These are phyloP conservation scores for Claviceps citrina DNA, from an alignment of 2,329 filamentous ascomycete genomes.

Conservation along the genomic window DNA sequence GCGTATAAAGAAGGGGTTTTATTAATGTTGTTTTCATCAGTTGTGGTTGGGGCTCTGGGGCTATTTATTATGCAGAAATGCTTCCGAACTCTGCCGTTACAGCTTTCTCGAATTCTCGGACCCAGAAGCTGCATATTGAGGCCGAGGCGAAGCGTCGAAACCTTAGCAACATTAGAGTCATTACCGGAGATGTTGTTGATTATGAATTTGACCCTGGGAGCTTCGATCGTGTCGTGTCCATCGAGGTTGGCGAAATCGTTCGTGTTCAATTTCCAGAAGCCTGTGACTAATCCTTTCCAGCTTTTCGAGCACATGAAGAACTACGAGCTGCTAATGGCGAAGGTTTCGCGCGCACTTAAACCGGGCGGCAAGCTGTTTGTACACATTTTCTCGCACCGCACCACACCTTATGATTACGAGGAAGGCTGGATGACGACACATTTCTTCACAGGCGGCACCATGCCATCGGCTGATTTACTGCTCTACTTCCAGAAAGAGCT, in stretches of 20 bases:
- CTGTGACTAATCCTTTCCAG: conserved; percentile 17
- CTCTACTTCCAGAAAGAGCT: conserved; percentile 52
- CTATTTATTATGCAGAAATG: conserved; percentile 49
- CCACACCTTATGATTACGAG: conserved; percentile 55
- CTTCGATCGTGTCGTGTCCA: conserved; percentile 52
- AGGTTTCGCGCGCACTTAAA: conserved; percentile 43
- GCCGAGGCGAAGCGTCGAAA: conserved; percentile 37
- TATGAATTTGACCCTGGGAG: conserved; percentile 43
- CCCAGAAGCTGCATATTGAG: conserved; percentile 54
- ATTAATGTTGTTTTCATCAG: conserved; percentile 17
- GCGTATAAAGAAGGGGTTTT: background rate
- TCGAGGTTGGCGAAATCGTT: conserved; percentile 28
- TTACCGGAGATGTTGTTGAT: conserved; percentile 52
- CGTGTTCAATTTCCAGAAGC: background rate
- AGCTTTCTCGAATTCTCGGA: conserved; percentile 54
- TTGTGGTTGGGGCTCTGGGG: conserved; percentile 54
- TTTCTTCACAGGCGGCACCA: conserved; percentile 60
- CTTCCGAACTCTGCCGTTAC: conserved; percentile 47
- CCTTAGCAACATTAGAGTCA: conserved; percentile 43
- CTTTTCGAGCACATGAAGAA: conserved; percentile 69
- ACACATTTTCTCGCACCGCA: conserved; percentile 50
- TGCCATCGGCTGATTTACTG: conserved; percentile 52
- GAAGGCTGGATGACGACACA: conserved; percentile 59
- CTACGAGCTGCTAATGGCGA: conserved; percentile 51
- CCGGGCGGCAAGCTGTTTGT: conserved; percentile 52